These are phyloP conservation scores for Fusarium illudens DNA, from an alignment of 2,329 filamentous ascomycete genomes.

Conservation along the genomic window DNA sequence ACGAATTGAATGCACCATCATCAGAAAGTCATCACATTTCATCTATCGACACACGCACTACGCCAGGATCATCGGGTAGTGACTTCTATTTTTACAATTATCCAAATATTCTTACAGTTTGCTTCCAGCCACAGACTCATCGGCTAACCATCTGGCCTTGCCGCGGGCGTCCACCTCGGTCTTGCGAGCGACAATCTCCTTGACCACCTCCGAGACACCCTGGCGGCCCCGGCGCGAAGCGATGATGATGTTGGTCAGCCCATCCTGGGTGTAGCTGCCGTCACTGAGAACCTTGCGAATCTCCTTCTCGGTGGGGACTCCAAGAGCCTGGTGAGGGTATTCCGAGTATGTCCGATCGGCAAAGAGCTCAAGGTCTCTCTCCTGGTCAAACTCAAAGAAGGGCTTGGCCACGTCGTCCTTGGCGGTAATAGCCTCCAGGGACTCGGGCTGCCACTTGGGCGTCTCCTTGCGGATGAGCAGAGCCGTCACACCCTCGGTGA, in stretches of 20 bases:
- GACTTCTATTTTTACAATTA: slow-evolving; percentile 42
- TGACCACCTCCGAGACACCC: slow-evolving; percentile 73
- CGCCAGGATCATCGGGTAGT: slow-evolving; percentile 26
- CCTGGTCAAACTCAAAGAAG: slow-evolving; percentile 70
- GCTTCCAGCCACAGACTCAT: slow-evolving; percentile 44
- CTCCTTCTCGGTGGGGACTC: slow-evolving; percentile 76
- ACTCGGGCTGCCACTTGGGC: slow-evolving; percentile 80
- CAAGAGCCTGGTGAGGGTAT: slow-evolving; percentile 77
- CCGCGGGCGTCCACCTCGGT: slow-evolving; percentile 58
- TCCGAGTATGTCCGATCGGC: slow-evolving; percentile 69
- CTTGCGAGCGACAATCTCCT: slow-evolving; percentile 73
- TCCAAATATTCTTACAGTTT: slow-evolving; percentile 41
- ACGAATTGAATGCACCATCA: slow-evolving; percentile 9
- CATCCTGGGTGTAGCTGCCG: slow-evolving; percentile 54
- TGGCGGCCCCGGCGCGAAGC: slow-evolving; percentile 68
- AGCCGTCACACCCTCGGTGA: slow-evolving; percentile 88
- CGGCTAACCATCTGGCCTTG: slow-evolving; percentile 51
- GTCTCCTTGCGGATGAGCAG: slow-evolving; percentile 75
- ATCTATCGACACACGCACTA: slow-evolving; percentile 41
- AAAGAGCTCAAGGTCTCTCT: slow-evolving; percentile 66
- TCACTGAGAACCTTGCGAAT: slow-evolving; percentile 56
- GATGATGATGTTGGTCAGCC: slow-evolving; percentile 72
- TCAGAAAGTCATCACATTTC: slow-evolving; percentile 29
- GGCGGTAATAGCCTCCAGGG: slow-evolving; percentile 71
- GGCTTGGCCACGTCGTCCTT: slow-evolving; percentile 64